Evolutionary conservation across 768 basidiomycete species (phyloP).

Genomic region (Suillus paluster): DNA sequence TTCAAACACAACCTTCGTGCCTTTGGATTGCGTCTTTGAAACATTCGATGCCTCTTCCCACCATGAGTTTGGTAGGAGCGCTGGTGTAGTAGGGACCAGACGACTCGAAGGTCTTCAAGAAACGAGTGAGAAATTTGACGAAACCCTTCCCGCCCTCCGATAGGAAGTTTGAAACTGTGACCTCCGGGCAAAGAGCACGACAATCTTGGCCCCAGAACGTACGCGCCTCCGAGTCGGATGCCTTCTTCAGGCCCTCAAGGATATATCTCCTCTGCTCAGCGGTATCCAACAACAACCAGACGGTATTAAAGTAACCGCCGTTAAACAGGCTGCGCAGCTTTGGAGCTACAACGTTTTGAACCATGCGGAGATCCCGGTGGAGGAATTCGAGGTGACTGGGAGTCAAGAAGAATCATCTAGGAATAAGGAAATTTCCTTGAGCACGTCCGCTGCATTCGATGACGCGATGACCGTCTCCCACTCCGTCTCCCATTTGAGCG

Average conservation of each 20-base stretch:
- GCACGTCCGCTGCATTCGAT: conserved; percentile 16
- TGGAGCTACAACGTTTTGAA: not conserved
- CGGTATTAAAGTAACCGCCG: conserved; percentile 11
- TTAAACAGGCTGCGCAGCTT: not conserved
- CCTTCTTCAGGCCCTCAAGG: conserved; percentile 17
- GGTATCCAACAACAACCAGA: conserved; percentile 22
- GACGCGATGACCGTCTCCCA: conserved; percentile 22
- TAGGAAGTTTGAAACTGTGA: conserved; percentile 16
- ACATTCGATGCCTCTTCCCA: too few relatives aligned
- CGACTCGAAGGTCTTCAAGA: conserved; percentile 3
- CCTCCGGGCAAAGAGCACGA: conserved; percentile 24
- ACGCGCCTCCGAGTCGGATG: conserved; percentile 9
- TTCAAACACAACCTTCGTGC: conserved; percentile 10
- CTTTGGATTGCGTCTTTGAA: conserved; percentile 18
- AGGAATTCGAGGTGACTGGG: not conserved
- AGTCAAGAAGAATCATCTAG: not conserved
- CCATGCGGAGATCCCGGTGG: conserved; percentile 2
- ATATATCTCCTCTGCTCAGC: conserved; percentile 17
- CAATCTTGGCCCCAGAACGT: conserved; percentile 12
- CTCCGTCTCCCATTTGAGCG: conserved; percentile 21
- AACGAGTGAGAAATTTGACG: conserved; percentile 8
- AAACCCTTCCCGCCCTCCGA: conserved; percentile 12
- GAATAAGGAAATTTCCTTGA: conserved; percentile 6
- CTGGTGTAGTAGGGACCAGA: not conserved
- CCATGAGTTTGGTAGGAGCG: not conserved